These are phyloP conservation scores for Cercospora beticola DNA, from an alignment of 2,329 filamentous ascomycete genomes.

Conservation along the genomic window DNA sequence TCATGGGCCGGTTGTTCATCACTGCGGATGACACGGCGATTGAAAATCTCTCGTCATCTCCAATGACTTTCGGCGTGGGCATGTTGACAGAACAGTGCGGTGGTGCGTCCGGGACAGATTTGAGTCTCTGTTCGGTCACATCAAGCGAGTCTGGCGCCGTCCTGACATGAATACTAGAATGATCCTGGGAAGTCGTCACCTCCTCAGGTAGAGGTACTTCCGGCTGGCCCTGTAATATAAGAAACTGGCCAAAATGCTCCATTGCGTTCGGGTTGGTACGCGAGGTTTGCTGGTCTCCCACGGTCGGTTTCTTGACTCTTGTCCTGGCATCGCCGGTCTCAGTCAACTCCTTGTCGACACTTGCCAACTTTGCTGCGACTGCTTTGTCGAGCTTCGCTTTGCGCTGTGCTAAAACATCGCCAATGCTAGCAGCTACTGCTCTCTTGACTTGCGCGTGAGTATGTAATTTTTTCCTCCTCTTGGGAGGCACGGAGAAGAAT, in stretches of 20 bases:
- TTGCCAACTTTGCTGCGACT: neutral
- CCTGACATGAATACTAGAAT: neutral
- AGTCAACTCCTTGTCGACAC: neutral
- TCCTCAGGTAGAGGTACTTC: neutral
- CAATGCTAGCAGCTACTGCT: neutral
- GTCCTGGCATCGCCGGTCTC: neutral
- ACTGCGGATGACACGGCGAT: neutral
- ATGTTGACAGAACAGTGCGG: neutral
- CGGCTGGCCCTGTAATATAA: slow-evolving; percentile 2
- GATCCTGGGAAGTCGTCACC: neutral
- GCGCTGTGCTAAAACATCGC: neutral
- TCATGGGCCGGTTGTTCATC: slow-evolving; percentile 1
- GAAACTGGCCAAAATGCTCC: slow-evolving; percentile 8
- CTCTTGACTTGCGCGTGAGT: neutral
- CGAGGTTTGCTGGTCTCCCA: neutral
- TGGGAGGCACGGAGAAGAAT: neutral
- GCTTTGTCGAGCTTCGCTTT: slow-evolving; percentile 5
- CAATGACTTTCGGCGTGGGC: neutral
- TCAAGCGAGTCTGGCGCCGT: too few relatives aligned
- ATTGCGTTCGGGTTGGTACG: neutral
- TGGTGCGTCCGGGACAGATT: neutral
- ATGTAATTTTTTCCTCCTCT: neutral
- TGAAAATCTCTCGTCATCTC: neutral
- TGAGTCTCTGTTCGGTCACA: neutral
- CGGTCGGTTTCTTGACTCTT: neutral